These are phyloP conservation scores for Chlorella sorokiniana DNA, from an alignment of 139 green algal species.

Conservation along the genomic window DNA sequence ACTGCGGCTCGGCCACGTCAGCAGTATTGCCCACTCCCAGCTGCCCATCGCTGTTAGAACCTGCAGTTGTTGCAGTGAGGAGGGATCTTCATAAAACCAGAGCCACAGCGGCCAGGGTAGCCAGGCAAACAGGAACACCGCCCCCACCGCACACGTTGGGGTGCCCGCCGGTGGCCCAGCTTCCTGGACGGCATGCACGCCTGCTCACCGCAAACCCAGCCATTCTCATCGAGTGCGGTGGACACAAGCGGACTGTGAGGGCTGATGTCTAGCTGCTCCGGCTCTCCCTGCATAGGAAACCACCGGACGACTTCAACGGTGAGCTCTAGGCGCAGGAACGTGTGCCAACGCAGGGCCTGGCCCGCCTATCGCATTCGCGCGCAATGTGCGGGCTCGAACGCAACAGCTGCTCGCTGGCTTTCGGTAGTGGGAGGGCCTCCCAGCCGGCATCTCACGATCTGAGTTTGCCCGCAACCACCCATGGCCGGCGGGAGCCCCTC, in stretches of 20 bases:
- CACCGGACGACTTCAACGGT: too few species aligned
- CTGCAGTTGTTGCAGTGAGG: slow-evolving; percentile 22
- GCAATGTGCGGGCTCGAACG: too few species aligned
- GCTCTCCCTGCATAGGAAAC: slow-evolving; percentile 30
- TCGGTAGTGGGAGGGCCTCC: too few species aligned
- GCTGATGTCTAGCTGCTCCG: slow-evolving; percentile 42
- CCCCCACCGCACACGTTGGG: not conserved
- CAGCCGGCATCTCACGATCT: not conserved
- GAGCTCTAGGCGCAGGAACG: too few species aligned
- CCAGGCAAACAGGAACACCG: not conserved
- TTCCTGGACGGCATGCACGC: not conserved
- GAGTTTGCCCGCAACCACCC: not conserved
- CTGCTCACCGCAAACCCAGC: slow-evolving; percentile 78
- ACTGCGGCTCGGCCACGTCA: slow-evolving; percentile 54
- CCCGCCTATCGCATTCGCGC: too few species aligned
- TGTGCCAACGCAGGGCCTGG: too few species aligned
- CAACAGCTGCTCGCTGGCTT: too few species aligned
- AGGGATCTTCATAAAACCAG: too few species aligned
- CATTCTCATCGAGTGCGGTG: slow-evolving; percentile 79
- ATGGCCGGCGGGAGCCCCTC: not conserved
- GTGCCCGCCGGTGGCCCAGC: not conserved
- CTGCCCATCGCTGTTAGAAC: slow-evolving; percentile 47
- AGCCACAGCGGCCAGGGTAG: not conserved
- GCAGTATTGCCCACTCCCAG: slow-evolving; percentile 49
- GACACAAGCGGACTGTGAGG: slow-evolving; percentile 73